Percentiles rank a stretch among this genome's conserved stretches.
These are phyloP conservation scores for Alnus glutinosa DNA, from an alignment of 306 rosid genomes.

Conservation along the genomic window DNA sequence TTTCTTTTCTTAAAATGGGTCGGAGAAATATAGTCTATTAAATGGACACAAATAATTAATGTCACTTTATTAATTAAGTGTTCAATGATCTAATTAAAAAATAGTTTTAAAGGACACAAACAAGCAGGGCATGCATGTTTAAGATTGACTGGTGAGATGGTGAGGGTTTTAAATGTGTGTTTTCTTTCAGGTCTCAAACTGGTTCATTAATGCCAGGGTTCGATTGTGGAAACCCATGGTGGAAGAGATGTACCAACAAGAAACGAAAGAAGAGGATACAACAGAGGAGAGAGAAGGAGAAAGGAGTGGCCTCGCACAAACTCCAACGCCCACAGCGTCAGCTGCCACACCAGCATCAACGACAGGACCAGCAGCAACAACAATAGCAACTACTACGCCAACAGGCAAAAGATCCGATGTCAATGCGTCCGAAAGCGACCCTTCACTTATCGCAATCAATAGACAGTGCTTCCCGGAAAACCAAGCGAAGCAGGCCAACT, in stretches of 20 bases:
- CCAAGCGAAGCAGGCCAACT: slow-evolving; percentile 42
- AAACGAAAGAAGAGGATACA: slow-evolving; percentile 57
- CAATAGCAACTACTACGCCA: slow-evolving; percentile 35
- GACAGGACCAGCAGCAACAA: slow-evolving; percentile 29
- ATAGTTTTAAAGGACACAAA: too few relatives aligned
- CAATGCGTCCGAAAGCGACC: slow-evolving; percentile 71
- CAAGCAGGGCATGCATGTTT: too few relatives aligned
- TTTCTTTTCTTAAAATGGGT: too few relatives aligned
- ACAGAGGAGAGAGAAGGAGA: slow-evolving; percentile 32
- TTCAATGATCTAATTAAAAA: too few relatives aligned
- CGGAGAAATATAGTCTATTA: too few relatives aligned
- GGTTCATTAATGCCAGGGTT: slow-evolving; percentile 99
- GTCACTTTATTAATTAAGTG: too few relatives aligned
- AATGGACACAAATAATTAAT: too few relatives aligned
- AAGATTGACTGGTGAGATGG: too few relatives aligned
- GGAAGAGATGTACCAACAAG: slow-evolving; percentile 99
- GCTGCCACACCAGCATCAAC: slow-evolving; percentile 22
- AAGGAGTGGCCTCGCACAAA: slow-evolving; percentile 54
- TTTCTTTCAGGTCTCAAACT: slow-evolving; percentile 78
- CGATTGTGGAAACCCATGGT: slow-evolving; percentile 99
- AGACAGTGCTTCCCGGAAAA: slow-evolving; percentile 61
- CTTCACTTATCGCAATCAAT: slow-evolving; percentile 64
- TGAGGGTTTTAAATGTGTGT: neutral
- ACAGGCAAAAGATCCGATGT: slow-evolving; percentile 53
- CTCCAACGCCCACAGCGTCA: slow-evolving; percentile 50